Evolutionary conservation across 768 basidiomycete genomes (phyloP).

Genomic region (Boletus huronensis): DNA sequence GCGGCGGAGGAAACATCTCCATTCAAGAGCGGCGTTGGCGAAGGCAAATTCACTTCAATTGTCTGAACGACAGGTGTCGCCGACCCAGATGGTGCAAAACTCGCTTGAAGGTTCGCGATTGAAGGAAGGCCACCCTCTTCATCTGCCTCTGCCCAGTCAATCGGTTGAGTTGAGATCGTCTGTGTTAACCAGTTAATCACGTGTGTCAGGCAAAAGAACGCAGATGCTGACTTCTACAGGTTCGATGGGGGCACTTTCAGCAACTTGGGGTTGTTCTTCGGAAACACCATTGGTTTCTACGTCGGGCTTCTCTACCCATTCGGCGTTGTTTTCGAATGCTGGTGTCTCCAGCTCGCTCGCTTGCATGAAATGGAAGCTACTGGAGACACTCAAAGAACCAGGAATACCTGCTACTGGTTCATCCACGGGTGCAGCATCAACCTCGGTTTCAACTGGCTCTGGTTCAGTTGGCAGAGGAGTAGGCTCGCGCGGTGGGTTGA

Average conservation of each 20-base stretch:
- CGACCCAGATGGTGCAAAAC: constrained; percentile 71
- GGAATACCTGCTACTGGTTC: constrained; percentile 43
- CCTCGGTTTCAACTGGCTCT: constrained; percentile 31
- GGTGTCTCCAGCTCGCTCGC: constrained; percentile 69
- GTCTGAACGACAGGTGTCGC: constrained; percentile 50
- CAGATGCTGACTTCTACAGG: constrained; percentile 33
- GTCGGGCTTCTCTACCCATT: constrained; percentile 55
- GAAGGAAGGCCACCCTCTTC: constrained; percentile 78
- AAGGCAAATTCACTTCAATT: constrained; percentile 34
- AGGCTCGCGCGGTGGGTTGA: constrained; percentile 43
- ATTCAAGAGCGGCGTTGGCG: constrained; percentile 16
- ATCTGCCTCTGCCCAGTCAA: constrained; percentile 79
- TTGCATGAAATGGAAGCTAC: constrained; percentile 78
- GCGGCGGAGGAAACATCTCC: constrained; percentile 22
- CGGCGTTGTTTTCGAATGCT: constrained; percentile 48
- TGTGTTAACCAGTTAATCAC: constrained; percentile 6
- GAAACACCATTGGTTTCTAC: constrained; percentile 18
- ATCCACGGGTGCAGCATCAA: constrained; percentile 12
- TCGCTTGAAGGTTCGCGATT: constrained; percentile 70
- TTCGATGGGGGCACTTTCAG: constrained; percentile 8
- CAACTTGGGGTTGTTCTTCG: constrained; percentile 17
- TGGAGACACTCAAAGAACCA: constrained; percentile 37
- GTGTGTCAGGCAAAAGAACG: background rate
- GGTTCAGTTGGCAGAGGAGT: constrained; percentile 34
- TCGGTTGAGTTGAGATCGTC: constrained; percentile 32